phyloP scores from a whole-genome alignment of 1,284 basidiomycete genomes.

The Ustilago trichophora region DNA sequence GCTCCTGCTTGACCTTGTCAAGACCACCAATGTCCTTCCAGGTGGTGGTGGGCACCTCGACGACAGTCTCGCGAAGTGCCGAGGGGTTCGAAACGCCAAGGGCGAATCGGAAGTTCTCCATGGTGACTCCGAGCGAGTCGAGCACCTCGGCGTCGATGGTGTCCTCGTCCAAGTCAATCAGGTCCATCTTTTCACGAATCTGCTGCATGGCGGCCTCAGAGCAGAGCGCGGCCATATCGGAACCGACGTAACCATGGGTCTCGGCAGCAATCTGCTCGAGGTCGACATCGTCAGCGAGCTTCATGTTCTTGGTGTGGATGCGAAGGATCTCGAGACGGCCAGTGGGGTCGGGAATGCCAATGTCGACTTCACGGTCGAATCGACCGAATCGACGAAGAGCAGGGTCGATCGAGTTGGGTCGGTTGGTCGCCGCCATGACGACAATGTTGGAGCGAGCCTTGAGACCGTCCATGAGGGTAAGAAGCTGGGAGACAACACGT shows the following conservation, averaged over 20 bases:
- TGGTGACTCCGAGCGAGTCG: slow-evolving; percentile 92
- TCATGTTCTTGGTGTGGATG: slow-evolving; percentile 99
- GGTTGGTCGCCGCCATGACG: slow-evolving; percentile 99
- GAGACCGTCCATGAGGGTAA: slow-evolving; percentile 98
- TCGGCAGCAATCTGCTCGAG: slow-evolving; percentile 96
- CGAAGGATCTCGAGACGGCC: slow-evolving; percentile 97
- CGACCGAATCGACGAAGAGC: slow-evolving; percentile 97
- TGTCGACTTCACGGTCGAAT: slow-evolving; percentile 99
- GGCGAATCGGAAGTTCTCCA: slow-evolving; percentile 98
- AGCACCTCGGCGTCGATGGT: slow-evolving; percentile 97
- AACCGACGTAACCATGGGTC: slow-evolving; percentile 98
- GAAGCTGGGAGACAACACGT: slow-evolving; percentile 95
- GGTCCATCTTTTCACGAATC: slow-evolving; percentile 97
- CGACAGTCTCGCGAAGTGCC: slow-evolving; percentile 92
- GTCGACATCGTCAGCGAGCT: slow-evolving; percentile 95
- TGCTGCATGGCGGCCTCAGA: slow-evolving; percentile 99
- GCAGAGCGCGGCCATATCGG: slow-evolving; percentile 93
- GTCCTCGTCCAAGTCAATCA: slow-evolving; percentile 81
- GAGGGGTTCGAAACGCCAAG: slow-evolving; percentile 95
- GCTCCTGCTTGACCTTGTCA: slow-evolving; percentile 98
- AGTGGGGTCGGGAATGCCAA: slow-evolving; percentile 97
- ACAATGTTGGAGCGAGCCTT: slow-evolving; percentile 99
- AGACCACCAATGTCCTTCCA: slow-evolving; percentile 99
- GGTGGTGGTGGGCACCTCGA: slow-evolving; percentile 92
- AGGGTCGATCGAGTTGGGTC: slow-evolving; percentile 98